Base-by-base conservation (phyloP, 495 filamentous ascomycete species). In the Penicillium paradoxum region DNA sequence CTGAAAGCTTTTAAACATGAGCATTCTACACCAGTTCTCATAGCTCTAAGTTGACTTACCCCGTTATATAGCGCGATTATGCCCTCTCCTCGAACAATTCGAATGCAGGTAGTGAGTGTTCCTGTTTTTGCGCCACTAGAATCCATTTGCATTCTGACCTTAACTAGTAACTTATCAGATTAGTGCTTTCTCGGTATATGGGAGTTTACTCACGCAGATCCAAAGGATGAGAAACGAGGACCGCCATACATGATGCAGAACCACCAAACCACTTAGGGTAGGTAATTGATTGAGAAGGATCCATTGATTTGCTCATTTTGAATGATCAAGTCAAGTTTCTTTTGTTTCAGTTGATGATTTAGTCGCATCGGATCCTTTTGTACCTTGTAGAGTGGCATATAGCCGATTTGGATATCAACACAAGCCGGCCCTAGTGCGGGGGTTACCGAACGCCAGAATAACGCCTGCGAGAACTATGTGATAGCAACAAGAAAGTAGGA, bases 261-360 rank as follows among this genome's bases (percentile, higher is more conserved):
- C 70, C 72, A 11, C 72, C 72, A 39, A 73, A 74, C 72, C 72
- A 74, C 51, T 68, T 71, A 0, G 71, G 70, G 43, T 74, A 74
- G 30, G 18, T 51, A 4, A 66, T 42, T 18, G 34, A 6, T 1
- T 25, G 30, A 24, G 25, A 30, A 21, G 9, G 3, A n/a, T 62
- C 49, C 22, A 29, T 40, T 41, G 46, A 11, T 27, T 21, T 22
- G 13, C 37, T 21, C 38, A 51, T 51, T 0, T 19, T 42, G 13
- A 51, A 6, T 22, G 14, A 30, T 27, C 1, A 13, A 18, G 13
- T 18, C 4, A 9, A 39, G 2, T 22, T 18, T 14, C 11, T 9
- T 18, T 30, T 14, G 15, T 27, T 8, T 39, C 22, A 14, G 19
- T 9, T 49, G 6, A 19, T 21, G n/a, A n/a, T n/a, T n/a, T 0